phyloP scores from a whole-genome alignment of 495 filamentous ascomycete genomes.

The Annulohypoxylon nitens region DNA sequence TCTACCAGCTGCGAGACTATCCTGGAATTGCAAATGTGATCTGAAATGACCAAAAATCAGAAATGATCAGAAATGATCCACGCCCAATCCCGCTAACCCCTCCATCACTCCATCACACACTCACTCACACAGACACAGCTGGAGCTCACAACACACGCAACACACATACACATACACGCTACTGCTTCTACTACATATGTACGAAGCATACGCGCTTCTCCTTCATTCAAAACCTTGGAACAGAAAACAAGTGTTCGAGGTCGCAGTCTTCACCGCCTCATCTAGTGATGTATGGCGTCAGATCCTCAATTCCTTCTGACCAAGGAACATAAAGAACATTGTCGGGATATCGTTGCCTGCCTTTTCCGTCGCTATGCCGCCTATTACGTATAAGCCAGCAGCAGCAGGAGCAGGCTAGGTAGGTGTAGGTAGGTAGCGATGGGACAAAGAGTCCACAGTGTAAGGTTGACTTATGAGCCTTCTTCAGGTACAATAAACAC shows the following conservation, averaged over 20 bases:
- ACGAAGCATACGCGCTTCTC: neutral
- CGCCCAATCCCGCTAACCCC: conserved; percentile 24
- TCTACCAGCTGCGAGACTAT: conserved; percentile 47
- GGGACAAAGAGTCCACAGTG: conserved; percentile 18
- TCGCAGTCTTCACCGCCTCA: conserved; percentile 3
- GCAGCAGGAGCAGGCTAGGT: neutral
- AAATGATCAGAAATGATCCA: conserved; percentile 17
- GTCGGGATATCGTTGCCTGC: conserved; percentile 3
- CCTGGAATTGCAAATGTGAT: conserved; percentile 44
- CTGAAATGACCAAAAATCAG: conserved; percentile 11
- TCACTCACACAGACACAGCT: too few relatives aligned
- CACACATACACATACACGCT: neutral
- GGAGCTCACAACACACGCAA: conserved; percentile 1
- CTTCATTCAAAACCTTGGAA: conserved; percentile 1
- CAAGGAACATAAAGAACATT: neutral
- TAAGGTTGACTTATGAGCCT: conserved; percentile 23
- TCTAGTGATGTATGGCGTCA: conserved; percentile 16
- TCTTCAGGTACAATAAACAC: conserved; percentile 19
- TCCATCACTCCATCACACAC: conserved; percentile 12
- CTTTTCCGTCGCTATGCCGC: neutral
- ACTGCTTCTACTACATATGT: conserved; percentile 11
- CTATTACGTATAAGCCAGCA: neutral
- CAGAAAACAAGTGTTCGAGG: conserved; percentile 11
- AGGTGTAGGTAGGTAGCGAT: conserved; percentile 12
- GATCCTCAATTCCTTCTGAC: conserved; percentile 13